These are phyloP conservation scores for Plantago major DNA, from an alignment of 257 asterid genomes.

Conservation along the genomic window DNA sequence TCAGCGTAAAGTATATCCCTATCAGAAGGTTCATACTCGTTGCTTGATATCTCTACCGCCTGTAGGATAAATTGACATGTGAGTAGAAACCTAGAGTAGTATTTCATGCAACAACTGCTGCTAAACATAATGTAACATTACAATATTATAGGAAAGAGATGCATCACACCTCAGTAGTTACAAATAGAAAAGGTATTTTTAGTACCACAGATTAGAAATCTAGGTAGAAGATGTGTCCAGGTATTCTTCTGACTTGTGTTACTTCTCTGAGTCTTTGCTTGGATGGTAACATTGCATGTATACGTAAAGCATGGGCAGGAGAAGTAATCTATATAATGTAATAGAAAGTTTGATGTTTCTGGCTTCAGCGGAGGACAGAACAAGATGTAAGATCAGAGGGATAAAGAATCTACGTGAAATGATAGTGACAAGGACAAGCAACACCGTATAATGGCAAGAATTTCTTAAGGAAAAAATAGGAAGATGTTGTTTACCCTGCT, in stretches of 20 bases:
- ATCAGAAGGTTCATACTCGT: slow-evolving; percentile 79
- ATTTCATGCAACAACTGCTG: not conserved
- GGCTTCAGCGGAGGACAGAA: not conserved
- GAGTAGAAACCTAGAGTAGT: not conserved
- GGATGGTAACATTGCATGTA: too few relatives aligned
- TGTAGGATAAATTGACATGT: slow-evolving; percentile 22
- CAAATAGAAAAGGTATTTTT: not conserved
- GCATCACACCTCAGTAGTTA: not conserved
- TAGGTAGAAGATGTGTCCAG: too few relatives aligned
- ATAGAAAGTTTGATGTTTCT: not conserved
- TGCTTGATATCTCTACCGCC: slow-evolving; percentile 94
- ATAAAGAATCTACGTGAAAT: not conserved
- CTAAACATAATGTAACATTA: not conserved
- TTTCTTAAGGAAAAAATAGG: too few relatives aligned
- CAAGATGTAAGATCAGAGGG: not conserved
- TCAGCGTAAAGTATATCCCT: slow-evolving; percentile 74
- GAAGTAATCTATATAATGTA: not conserved
- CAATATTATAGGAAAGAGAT: not conserved
- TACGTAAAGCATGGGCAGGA: too few relatives aligned
- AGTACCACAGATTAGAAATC: too few relatives aligned
- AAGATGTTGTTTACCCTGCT: slow-evolving; percentile 71
- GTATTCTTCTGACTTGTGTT: too few relatives aligned
- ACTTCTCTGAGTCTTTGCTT: too few relatives aligned
- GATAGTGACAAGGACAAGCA: too few relatives aligned
- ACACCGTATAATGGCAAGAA: not conserved